Evolutionary conservation across 345 rosid genomes (phyloP).

Genomic region (Moricandia arvensis): DNA sequence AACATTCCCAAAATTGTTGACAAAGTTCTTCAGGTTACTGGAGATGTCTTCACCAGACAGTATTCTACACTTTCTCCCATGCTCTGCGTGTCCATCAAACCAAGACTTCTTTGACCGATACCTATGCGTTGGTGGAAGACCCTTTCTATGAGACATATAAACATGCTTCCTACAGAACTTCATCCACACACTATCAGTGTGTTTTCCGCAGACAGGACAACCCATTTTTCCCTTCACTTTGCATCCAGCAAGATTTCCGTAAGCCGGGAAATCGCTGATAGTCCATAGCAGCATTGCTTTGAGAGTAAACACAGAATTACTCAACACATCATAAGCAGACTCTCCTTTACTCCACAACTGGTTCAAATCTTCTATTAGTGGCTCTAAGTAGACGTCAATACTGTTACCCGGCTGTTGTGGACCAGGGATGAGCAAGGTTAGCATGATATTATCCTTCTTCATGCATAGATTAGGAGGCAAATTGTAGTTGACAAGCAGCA

Average conservation of each 20-base stretch:
- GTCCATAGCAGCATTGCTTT: background rate
- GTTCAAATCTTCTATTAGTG: background rate
- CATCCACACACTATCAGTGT: background rate
- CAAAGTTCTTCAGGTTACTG: background rate
- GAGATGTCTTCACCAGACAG: background rate
- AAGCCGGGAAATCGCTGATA: background rate
- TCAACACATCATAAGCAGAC: background rate
- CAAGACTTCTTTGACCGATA: background rate
- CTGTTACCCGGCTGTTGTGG: background rate
- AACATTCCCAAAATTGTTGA: background rate
- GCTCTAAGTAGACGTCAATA: background rate
- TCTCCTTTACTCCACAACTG: background rate
- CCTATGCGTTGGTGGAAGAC: background rate
- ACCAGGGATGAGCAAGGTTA: background rate
- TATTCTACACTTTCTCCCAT: background rate
- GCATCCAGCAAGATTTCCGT: background rate
- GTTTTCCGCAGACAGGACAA: background rate
- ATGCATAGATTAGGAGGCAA: no score
- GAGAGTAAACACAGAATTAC: background rate
- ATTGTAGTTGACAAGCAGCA: no score
- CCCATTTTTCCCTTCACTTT: background rate
- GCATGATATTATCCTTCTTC: background rate
- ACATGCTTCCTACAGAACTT: background rate
- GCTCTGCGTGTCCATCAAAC: background rate
- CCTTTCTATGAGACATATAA: background rate